Evolutionary conservation across 805 yeast species (phyloP).

Genomic region (Wickerhamiella brachini): DNA sequence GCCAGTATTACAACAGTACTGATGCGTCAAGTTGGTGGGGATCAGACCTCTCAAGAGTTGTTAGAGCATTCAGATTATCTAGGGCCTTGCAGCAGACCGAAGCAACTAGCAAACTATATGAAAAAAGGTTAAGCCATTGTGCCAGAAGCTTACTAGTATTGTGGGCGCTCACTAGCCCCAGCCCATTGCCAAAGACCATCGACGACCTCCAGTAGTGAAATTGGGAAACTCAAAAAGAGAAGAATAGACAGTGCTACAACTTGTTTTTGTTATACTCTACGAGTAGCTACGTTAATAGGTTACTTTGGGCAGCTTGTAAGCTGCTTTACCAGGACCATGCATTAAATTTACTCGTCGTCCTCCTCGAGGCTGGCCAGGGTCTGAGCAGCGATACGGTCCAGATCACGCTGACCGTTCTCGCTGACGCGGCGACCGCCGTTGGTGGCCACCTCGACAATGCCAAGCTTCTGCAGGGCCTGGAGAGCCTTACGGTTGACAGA

Average conservation of each 20-base stretch:
- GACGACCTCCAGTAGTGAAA: no score
- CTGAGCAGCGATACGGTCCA: slow-evolving; percentile 99
- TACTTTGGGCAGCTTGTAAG: neutral
- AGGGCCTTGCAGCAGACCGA: no score
- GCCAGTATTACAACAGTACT: no score
- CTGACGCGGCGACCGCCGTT: slow-evolving; percentile 99
- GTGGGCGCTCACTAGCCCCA: no score
- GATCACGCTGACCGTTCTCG: slow-evolving; percentile 99
- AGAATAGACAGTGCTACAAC: neutral
- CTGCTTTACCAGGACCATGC: neutral
- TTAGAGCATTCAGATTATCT: no score
- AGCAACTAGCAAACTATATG: no score
- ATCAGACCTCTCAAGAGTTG: no score
- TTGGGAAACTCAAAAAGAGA: no score
- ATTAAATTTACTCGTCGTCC: slow-evolving; percentile 14
- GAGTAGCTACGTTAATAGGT: neutral
- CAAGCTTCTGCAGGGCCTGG: slow-evolving; percentile 96
- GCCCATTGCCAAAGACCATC: no score
- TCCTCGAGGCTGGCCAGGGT: slow-evolving; percentile 82
- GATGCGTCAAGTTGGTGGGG: no score
- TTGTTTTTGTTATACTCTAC: neutral
- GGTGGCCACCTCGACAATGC: slow-evolving; percentile 90
- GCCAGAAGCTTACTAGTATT: no score
- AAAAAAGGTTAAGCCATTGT: no score
- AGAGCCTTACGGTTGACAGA: slow-evolving; percentile 97